A percentile compares a stretch with the other conserved stretches of the same genome.
Conservation (phyloP, 768 basidiomycete species). For the Mycena capillaripes region DNA sequence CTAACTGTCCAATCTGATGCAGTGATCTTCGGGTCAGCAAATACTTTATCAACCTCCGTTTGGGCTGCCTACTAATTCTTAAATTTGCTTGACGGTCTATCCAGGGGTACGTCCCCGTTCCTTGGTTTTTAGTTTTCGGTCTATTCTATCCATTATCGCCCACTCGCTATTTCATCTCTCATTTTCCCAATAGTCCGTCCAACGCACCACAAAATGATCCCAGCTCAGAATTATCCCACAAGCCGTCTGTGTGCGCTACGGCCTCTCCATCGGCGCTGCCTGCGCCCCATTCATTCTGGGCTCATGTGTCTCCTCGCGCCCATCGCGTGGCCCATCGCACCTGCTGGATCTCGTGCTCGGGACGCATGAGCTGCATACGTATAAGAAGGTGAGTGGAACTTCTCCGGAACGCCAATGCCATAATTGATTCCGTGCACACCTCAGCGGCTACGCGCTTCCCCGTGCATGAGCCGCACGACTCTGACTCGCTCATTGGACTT, state of each 20-base stretch:
- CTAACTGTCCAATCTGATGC: slow-evolving; percentile 14
- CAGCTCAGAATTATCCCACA: slow-evolving; percentile 71
- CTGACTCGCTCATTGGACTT: too few species aligned
- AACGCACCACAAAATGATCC: too few species aligned
- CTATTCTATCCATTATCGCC: too few species aligned
- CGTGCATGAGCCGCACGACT: too few species aligned
- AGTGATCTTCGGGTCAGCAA: slow-evolving; percentile 89
- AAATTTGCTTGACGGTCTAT: slow-evolving; percentile 44
- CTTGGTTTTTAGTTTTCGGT: background rate
- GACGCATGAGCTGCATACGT: slow-evolving; percentile 76
- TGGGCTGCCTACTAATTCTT: background rate
- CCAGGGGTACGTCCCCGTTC: slow-evolving; percentile 77
- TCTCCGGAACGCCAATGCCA: too few species aligned
- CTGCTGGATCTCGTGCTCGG: too few species aligned
- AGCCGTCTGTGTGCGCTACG: slow-evolving; percentile 82
- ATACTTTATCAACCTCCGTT: background rate
- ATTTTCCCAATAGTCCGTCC: too few species aligned
- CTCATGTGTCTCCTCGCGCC: too few species aligned
- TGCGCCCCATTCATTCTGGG: too few species aligned
- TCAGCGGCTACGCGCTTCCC: too few species aligned
- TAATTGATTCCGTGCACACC: too few species aligned
- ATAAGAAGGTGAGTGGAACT: slow-evolving; percentile 84
- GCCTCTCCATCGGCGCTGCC: slow-evolving; percentile 84
- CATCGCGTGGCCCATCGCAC: too few species aligned
- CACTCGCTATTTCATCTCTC: slow-evolving; percentile 41